phyloP scores from a whole-genome alignment of 192 early-diverging fungal species.

The Glomus cerebriforme region DNA sequence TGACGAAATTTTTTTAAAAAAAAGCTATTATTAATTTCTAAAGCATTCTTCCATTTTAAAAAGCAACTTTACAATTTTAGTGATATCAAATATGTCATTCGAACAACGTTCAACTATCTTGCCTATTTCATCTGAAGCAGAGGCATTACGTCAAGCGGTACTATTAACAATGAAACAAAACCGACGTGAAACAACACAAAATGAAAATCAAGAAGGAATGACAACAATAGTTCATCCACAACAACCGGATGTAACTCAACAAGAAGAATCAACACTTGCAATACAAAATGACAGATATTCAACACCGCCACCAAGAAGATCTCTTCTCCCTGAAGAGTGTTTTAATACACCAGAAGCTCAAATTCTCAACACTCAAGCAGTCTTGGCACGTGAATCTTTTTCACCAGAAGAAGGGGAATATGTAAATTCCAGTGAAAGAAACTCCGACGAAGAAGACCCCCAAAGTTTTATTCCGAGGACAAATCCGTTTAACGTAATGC shows the following conservation, averaged over 20 bases:
- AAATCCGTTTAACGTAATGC: neutral
- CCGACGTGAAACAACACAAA: neutral
- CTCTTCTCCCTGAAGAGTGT: neutral
- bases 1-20: no score
- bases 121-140: neutral
- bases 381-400: neutral
- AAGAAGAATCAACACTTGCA: neutral
- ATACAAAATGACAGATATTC: neutral
- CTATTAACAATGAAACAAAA: neutral
- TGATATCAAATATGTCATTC: no score
- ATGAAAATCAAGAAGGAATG: neutral
- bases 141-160: neutral
- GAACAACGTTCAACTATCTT: no score
- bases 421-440: neutral
- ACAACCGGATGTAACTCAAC: neutral
- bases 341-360: neutral
- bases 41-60: no score
- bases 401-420: neutral
- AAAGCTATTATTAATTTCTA: no score
- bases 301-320: neutral
- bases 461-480: neutral
- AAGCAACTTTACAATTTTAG: no score
- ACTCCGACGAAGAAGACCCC: neutral
- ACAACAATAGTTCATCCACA: neutral
- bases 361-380: neutral